phyloP scores from a whole-genome alignment of 345 rosid species.

The Carallia brachiata region DNA sequence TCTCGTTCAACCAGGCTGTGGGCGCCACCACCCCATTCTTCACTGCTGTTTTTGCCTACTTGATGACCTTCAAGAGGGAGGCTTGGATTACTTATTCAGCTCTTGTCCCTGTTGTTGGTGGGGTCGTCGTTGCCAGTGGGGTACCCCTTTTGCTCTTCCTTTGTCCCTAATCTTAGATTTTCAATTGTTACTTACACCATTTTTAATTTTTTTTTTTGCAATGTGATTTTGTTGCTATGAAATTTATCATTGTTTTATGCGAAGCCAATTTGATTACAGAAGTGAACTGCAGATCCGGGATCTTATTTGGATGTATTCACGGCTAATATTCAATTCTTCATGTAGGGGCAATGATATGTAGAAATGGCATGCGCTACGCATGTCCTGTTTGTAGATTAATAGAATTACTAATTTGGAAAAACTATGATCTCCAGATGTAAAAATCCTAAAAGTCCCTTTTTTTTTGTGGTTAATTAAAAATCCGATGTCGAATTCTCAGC shows the following conservation, averaged over 20 bases:
- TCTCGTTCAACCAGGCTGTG: conserved; percentile 87
- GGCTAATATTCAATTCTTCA: conserved; percentile 5
- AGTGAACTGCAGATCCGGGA: conserved; percentile 34
- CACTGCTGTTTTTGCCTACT: conserved; percentile 84
- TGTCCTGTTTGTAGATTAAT: background rate
- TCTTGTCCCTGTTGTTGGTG: conserved; percentile 84
- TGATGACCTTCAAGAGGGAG: conserved; percentile 78
- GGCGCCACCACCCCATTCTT: conserved; percentile 94
- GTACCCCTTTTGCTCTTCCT: conserved; percentile 32
- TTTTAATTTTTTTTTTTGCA: background rate
- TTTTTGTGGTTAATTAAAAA: too few relatives aligned
- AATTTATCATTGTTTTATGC: conserved; percentile 11
- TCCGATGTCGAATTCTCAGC: too few relatives aligned
- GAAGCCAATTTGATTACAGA: conserved; percentile 1
- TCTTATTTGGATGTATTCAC: conserved; percentile 13
- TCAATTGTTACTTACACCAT: background rate
- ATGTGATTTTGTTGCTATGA: conserved; percentile 12
- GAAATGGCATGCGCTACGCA: background rate
- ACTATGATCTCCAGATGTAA: too few relatives aligned
- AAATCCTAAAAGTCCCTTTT: too few relatives aligned
- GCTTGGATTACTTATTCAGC: conserved; percentile 84
- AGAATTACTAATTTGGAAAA: background rate
- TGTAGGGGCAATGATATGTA: background rate
- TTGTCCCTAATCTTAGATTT: background rate
- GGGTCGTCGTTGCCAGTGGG: conserved; percentile 90